These are phyloP conservation scores for Salix purpurea DNA, from an alignment of 345 rosid genomes.

Conservation along the genomic window DNA sequence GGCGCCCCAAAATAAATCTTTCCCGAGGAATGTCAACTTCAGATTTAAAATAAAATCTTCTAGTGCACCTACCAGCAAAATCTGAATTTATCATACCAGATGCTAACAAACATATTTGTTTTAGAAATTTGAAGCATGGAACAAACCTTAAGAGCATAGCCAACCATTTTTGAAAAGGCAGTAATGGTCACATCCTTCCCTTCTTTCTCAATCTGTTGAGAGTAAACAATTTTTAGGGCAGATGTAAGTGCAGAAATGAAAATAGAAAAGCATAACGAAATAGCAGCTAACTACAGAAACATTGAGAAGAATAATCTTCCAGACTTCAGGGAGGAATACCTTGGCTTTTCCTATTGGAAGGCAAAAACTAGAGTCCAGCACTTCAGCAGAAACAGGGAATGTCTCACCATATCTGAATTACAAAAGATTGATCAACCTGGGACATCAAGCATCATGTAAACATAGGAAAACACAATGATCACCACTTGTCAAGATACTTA, in stretches of 20 bases:
- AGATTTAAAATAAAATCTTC: background rate
- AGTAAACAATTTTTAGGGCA: background rate
- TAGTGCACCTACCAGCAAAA: background rate
- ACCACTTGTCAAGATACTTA: conserved; percentile 33
- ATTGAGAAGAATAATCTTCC: conserved; percentile 6
- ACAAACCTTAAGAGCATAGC: conserved; percentile 74
- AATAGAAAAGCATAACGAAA: background rate
- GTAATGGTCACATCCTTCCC: conserved; percentile 85
- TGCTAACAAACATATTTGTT: background rate
- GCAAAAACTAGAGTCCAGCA: conserved; percentile 84
- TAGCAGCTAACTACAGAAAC: background rate
- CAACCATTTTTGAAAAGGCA: conserved; percentile 87
- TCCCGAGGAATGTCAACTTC: background rate
- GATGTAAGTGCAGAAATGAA: background rate
- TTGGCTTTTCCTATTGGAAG: conserved; percentile 95
- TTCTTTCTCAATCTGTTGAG: conserved; percentile 74
- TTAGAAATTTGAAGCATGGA: background rate
- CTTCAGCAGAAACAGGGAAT: conserved; percentile 86
- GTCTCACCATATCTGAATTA: conserved; percentile 77
- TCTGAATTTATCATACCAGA: background rate
- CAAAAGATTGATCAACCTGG: conserved; percentile 5
- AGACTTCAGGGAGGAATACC: conserved; percentile 34
- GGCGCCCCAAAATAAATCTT: background rate
- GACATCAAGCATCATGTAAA: conserved; percentile 3
- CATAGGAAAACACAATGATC: background rate